These are phyloP conservation scores for Volvox africanus DNA, from an alignment of 139 green algal species.

Conservation along the genomic window DNA sequence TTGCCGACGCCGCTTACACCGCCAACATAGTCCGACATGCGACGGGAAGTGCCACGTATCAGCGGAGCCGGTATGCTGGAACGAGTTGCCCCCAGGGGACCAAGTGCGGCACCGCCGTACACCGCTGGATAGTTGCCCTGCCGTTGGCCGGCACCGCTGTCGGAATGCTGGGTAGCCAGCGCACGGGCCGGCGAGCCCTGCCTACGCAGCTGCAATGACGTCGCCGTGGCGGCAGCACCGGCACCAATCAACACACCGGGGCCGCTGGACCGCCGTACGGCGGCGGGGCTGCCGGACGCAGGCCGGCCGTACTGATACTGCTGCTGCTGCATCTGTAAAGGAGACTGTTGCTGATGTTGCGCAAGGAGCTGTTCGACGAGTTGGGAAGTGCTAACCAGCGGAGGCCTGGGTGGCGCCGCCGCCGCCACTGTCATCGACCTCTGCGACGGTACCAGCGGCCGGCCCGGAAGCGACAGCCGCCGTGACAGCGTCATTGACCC, in stretches of 20 bases:
- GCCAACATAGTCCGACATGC: conserved; percentile 36
- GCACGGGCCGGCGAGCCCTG: neutral
- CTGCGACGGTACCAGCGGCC: neutral
- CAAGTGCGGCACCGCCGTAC: neutral
- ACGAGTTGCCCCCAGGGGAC: neutral
- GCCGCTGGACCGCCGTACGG: neutral
- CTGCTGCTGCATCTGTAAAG: neutral
- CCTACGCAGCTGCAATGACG: neutral
- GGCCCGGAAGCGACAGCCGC: conserved; percentile 11
- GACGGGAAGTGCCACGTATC: neutral
- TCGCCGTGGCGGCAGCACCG: neutral
- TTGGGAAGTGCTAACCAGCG: neutral
- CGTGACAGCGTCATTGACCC: neutral
- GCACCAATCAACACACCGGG: neutral
- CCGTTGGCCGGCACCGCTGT: neutral
- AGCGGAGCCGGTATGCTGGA: neutral
- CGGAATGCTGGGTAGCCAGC: neutral
- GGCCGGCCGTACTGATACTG: neutral
- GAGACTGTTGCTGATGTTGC: neutral
- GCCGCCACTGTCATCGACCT: neutral
- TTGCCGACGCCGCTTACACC: neutral
- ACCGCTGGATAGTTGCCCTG: neutral
- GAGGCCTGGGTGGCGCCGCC: neutral
- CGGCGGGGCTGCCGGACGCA: neutral
- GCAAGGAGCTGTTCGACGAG: conserved; percentile 31